phyloP scores from a whole-genome alignment of 768 basidiomycete species.

The Termitomyces sp. region DNA sequence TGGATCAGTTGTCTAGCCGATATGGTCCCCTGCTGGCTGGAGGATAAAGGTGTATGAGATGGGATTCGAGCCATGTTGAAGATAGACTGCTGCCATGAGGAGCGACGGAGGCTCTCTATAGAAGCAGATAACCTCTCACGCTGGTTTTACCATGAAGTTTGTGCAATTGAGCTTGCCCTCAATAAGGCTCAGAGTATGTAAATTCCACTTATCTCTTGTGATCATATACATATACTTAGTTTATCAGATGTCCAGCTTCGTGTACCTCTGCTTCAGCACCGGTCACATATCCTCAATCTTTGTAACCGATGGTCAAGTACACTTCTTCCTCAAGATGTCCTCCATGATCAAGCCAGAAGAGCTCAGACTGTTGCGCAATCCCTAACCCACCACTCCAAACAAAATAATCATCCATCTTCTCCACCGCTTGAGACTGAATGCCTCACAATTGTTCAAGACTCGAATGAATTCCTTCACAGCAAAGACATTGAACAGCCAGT shows the following conservation, averaged over 20 bases:
- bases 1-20: conserved; percentile 24
- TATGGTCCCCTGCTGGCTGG: conserved; percentile 28
- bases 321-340: not conserved
- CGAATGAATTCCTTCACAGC: not conserved
- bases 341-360: not conserved
- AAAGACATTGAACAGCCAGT: not conserved
- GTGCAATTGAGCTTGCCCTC: conserved; percentile 23
- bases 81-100: conserved; percentile 17
- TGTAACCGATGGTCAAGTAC: not conserved
- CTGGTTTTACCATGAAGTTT: conserved; percentile 31
- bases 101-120: conserved; percentile 11
- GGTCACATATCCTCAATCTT: too few species aligned
- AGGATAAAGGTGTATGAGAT: conserved; percentile 21
- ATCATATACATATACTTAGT: not conserved
- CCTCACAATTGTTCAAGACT: too few species aligned
- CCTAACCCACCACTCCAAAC: too few species aligned
- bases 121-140: conserved; percentile 30
- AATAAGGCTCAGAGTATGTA: not conserved
- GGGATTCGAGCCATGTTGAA: conserved; percentile 19
- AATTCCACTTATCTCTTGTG: not conserved
- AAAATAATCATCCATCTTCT: too few species aligned
- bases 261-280: not conserved
- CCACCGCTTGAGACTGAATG: too few species aligned
- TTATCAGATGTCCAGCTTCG: not conserved
- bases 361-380: not conserved